Evolutionary conservation across 2,329 filamentous ascomycete species (phyloP).

Genomic region (Monilinia vaccinii-corymbosi): DNA sequence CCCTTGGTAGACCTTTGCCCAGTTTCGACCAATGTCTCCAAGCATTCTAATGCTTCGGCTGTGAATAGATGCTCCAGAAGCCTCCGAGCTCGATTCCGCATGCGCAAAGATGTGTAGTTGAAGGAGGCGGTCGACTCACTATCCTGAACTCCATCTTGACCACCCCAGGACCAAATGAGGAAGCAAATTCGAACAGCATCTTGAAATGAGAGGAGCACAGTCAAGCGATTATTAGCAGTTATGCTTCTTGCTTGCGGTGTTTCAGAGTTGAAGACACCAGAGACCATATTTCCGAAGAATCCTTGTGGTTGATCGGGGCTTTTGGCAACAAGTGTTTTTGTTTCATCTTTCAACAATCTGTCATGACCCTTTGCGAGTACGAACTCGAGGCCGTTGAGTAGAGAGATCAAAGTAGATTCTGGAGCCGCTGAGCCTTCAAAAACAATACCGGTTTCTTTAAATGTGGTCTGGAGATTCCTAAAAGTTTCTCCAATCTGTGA

Average conservation of each 20-base stretch:
- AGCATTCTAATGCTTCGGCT: conserved; percentile 83
- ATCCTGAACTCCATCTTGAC: conserved; percentile 58
- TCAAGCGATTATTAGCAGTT: conserved; percentile 87
- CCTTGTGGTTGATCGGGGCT: conserved; percentile 74
- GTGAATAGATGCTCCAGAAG: conserved; percentile 88
- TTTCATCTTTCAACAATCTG: conserved; percentile 67
- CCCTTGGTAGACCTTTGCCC: conserved; percentile 54
- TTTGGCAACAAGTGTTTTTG: conserved; percentile 58
- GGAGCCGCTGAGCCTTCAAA: conserved; percentile 37
- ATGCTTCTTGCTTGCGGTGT: conserved; percentile 66
- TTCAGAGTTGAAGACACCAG: conserved; percentile 78
- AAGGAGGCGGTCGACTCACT: conserved; percentile 68
- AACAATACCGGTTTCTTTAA: conserved; percentile 36
- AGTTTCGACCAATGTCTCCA: conserved; percentile 81
- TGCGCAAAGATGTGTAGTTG: conserved; percentile 78
- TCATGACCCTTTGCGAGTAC: conserved; percentile 83
- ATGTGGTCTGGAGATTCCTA: conserved; percentile 56
- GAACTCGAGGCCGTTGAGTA: conserved; percentile 89
- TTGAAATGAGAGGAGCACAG: conserved; percentile 91
- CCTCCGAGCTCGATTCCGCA: conserved; percentile 80
- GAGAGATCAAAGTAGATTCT: conserved; percentile 68
- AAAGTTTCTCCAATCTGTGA: conserved; percentile 68
- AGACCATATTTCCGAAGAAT: conserved; percentile 92
- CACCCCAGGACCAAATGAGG: conserved; percentile 88
- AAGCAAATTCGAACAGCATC: conserved; percentile 91